Percentiles rank a stretch among this genome's conserved stretches.
Evolutionary conservation across 176 grass and related monocot species (phyloP).

Genomic region (Hordeum vulgare): MorexV3_pseudomolecules_assembly NC_058522.1:491737037-491737536

Average conservation of each 20-base stretch:
- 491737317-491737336: not conserved
- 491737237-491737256: slow-evolving; percentile 12
- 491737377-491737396: not conserved
- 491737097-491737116: not conserved
- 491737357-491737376: not conserved
- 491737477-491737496: too few relatives aligned
- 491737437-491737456: too few relatives aligned
- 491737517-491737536: too few relatives aligned
- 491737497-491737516: too few relatives aligned
- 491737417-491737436: too few relatives aligned
- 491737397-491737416: not conserved
- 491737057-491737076: not conserved
- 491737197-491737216: slow-evolving; percentile 1
- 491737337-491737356: not conserved
- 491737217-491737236: not conserved
- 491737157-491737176: not conserved
- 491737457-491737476: too few relatives aligned
- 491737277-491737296: not conserved
- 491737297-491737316: not conserved
- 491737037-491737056: slow-evolving; percentile 1
- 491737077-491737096: slow-evolving; percentile 4
- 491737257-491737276: not conserved
- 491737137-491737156: slow-evolving; percentile 1
- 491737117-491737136: not conserved
- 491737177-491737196: slow-evolving; percentile 12